Evolutionary conservation across 2,329 filamentous ascomycete species (phyloP), one percentile per base, ranked within the genome.

Genomic region (Scolecobasidium constrictum): DNA sequence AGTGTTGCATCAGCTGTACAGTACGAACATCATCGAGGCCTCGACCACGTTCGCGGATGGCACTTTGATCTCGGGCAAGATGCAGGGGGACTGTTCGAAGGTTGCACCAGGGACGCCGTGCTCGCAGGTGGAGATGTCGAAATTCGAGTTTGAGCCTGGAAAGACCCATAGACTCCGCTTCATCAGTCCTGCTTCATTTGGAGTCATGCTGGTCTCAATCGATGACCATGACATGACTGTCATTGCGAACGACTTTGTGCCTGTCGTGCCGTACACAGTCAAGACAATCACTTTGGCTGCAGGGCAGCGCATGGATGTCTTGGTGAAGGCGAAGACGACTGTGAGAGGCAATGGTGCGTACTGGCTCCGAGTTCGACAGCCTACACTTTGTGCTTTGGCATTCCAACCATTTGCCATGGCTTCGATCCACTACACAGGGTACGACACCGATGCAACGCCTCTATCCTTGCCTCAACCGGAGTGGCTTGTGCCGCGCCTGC

Each of bases 141-240:
- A 58, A 23, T 66, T 59, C 52, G 59, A 60, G 36, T 67, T 68
- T 46, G 48, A 54, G 3, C 52, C 54, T 3, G 62, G 60, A 16
- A 66, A 61, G 28, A 61, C 55, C 1, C 64, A 68, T 41, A 58
- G 58, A 3, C 52, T 68, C 6, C 56, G 65, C 4, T 47, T 68
- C 9, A 60, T 67, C 38, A 68, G 68, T 39, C 54, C 54, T 18
- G 61, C 60, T 5, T 56, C 64, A 15, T 61, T 62, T 38, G 60
- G 57, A 0, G 55, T 59, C 15, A 59, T 57, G 49, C 62, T 62
- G 39, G 65, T 68, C 49, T 58, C 55, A 46, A 60, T 68, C 23
- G 65, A 68, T 45, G 59, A 59, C 35, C 63, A 67, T 50, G 61
- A 53, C 3, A 51, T 68, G 51, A 61, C 54, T 4, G 58, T 69